Base-by-base conservation (phyloP, 2,329 filamentous ascomycete species). In the Scedosporium minutisporum region DNA sequence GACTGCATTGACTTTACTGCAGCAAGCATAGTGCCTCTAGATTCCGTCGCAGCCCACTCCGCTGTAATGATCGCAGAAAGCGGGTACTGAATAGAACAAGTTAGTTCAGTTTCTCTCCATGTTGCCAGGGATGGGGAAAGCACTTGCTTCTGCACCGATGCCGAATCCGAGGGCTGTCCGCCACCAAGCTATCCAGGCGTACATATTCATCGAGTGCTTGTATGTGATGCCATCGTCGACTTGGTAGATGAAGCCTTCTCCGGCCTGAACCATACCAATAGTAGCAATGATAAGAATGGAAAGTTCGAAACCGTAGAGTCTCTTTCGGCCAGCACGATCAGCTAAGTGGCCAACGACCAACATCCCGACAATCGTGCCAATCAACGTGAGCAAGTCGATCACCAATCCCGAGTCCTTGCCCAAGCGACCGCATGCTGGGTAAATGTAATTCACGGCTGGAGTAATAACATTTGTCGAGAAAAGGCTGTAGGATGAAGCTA, bases 401-500 rank as follows among this genome's bases (percentile, higher is more conserved):
- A 65, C 63, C 41, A 67, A 42, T 10, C 64, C 63, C 10, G 64
- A 46, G 59, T 67, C 58, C 16, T 55, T 58, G 12, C 33, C 18
- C 2, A 65, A 48, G 23, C 64, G 58, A 27, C 62, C 44, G 14
- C 29, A 38, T 4, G 64, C 62, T 3, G 65, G 65, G 62, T 72
- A 72, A 16, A 71, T 65, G 48, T 67, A 72, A 18, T 64, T 65
- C 16, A 71, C 61, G 7, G 68, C 67, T 4, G 70, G 68, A 18
- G 63, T 66, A 57, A 71, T 68, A 48, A 71, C 65, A 55, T 70
- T 71, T 5, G 65, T 70, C 16, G 70, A 65, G 63, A 72, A 70
- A 2, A 72, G 61, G 60, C 68, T 69, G 63, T 69, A 72, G 14
- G 69, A 71, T 1, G 69, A 69, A 2, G 70, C 68, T 10, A 72